Conservation (phyloP, 2,329 filamentous ascomycete genomes). For the Verticillium klebahnii region DNA sequence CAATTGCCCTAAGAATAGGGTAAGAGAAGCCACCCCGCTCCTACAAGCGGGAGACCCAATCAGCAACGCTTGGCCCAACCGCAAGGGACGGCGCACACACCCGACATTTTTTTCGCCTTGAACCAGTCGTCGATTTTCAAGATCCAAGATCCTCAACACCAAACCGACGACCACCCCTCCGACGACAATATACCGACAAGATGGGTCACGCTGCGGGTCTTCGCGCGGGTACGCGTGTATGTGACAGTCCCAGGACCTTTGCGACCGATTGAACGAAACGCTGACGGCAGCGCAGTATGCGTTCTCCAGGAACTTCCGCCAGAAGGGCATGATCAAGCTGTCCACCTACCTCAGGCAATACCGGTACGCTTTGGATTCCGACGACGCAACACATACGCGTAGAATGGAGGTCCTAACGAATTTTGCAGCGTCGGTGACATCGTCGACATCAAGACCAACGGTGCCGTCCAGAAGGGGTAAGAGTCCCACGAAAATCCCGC, state of each 20-base stretch:
- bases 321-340: slow-evolving; percentile 90
- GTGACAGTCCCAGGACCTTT: slow-evolving; percentile 29
- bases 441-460: slow-evolving; percentile 98
- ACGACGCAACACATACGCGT: neutral
- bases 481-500: slow-evolving; percentile 24
- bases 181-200: slow-evolving; percentile 38
- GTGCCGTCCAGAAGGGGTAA: slow-evolving; percentile 97
- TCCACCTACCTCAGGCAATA: slow-evolving; percentile 94
- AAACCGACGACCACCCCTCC: neutral
- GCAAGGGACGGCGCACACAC: neutral
- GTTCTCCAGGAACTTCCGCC: slow-evolving; percentile 91
- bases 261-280: slow-evolving; percentile 14
- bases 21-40: neutral
- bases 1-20: neutral
- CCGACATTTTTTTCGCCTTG: neutral
- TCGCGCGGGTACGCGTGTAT: slow-evolving; percentile 77
- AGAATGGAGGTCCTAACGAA: slow-evolving; percentile 34
- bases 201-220: slow-evolving; percentile 89
- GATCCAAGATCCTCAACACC: neutral
- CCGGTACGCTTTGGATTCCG: slow-evolving; percentile 50
- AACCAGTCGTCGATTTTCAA: neutral
- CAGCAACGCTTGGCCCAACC: neutral
- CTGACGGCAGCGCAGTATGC: slow-evolving; percentile 58
- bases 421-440: slow-evolving; percentile 83
- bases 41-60: neutral